phyloP scores from a whole-genome alignment of 2,329 filamentous ascomycete species.

The Pyrenophora tritici-repentis region DNA sequence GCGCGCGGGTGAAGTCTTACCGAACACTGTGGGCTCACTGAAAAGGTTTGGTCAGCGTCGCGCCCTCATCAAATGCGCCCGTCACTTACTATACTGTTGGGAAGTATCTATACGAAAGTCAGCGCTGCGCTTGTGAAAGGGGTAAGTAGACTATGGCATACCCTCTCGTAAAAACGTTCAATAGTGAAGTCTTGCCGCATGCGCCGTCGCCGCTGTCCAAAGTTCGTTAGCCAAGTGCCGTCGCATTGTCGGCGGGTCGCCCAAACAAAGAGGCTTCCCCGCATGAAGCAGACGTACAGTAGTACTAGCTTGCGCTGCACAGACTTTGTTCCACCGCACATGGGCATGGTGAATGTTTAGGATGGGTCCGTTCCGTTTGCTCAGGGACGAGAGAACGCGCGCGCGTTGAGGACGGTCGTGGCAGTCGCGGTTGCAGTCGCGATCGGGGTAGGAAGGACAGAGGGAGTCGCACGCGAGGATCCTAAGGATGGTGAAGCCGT shows the following conservation, averaged over 20 bases:
- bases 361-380: slow-evolving; percentile 30
- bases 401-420: slow-evolving; percentile 21
- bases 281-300: slow-evolving; percentile 63
- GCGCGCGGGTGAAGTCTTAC: slow-evolving; percentile 44
- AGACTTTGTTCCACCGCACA: slow-evolving; percentile 66
- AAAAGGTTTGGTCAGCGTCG: slow-evolving; percentile 23
- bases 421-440: slow-evolving; percentile 12
- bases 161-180: slow-evolving; percentile 99
- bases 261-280: slow-evolving; percentile 14
- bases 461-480: slow-evolving; percentile 13
- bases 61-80: slow-evolving; percentile 14
- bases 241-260: slow-evolving; percentile 20
- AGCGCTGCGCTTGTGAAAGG: slow-evolving; percentile 13
- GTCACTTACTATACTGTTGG: slow-evolving; percentile 83
- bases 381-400: slow-evolving; percentile 27
- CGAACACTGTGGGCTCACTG: slow-evolving; percentile 91
- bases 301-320: slow-evolving; percentile 96
- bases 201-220: slow-evolving; percentile 82
- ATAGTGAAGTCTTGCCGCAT: slow-evolving; percentile 92
- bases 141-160: slow-evolving; percentile 56
- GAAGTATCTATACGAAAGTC: slow-evolving; percentile 71
- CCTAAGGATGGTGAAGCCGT: slow-evolving; percentile 7
- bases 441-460: slow-evolving; percentile 10
- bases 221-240: slow-evolving; percentile 28
- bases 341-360: slow-evolving; percentile 47